These are phyloP conservation scores for Diaporthe vaccinii DNA, from an alignment of 2,329 filamentous ascomycete genomes.

Conservation along the genomic window DNA sequence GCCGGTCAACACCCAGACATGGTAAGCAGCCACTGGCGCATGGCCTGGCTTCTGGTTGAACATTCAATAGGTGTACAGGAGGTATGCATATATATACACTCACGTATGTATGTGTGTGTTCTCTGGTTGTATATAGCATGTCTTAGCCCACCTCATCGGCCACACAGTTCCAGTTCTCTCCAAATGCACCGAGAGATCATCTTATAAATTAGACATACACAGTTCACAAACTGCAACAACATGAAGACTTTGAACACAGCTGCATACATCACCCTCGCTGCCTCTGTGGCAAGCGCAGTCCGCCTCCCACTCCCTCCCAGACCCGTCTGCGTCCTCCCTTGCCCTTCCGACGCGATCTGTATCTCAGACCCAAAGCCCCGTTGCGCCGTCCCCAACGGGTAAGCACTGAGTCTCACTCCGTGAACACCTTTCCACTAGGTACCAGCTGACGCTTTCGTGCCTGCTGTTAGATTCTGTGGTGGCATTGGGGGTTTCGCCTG, in stretches of 20 bases:
- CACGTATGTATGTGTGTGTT: neutral
- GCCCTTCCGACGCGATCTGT: slow-evolving; percentile 30
- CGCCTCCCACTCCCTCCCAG: neutral
- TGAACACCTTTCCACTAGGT: too few species aligned
- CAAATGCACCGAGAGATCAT: too few species aligned
- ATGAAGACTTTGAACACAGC: neutral
- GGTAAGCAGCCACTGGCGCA: slow-evolving; percentile 19
- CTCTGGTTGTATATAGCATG: neutral
- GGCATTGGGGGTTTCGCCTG: slow-evolving; percentile 14
- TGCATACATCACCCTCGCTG: neutral
- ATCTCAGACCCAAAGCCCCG: slow-evolving; percentile 29
- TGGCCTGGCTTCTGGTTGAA: neutral
- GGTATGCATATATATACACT: neutral
- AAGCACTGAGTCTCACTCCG: neutral
- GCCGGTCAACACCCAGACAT: slow-evolving; percentile 9
- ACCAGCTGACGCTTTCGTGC: neutral
- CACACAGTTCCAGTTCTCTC: too few species aligned
- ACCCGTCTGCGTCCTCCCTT: neutral
- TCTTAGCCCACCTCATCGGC: neutral
- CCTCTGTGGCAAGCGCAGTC: neutral
- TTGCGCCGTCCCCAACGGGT: slow-evolving; percentile 26
- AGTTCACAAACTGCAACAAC: neutral
- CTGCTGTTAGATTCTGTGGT: slow-evolving; percentile 8
- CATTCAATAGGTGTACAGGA: neutral
- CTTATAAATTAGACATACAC: neutral